Percentiles rank a stretch among this genome's conserved stretches.
Evolutionary conservation across 2,329 filamentous ascomycete genomes (phyloP).

Genomic region (Drechmeria coniospora): DNA sequence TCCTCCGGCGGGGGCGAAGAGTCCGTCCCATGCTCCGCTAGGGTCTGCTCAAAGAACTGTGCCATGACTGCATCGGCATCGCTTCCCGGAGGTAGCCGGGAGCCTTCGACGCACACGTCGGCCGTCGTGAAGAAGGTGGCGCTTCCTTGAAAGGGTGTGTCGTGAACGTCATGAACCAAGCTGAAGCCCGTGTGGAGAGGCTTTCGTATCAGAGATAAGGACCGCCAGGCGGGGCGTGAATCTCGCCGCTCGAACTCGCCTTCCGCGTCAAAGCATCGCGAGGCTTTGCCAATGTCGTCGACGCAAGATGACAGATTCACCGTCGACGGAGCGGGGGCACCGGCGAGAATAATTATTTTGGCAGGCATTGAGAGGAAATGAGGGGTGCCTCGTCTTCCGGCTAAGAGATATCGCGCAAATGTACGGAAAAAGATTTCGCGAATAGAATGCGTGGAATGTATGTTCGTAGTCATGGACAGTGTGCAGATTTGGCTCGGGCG

Average conservation of each 20-base stretch:
- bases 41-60: constrained; percentile 65
- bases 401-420: not conserved
- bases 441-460: too few species aligned
- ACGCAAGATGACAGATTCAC: constrained; percentile 15
- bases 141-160: constrained; percentile 13
- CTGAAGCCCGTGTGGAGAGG: constrained; percentile 36
- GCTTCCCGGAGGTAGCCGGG: constrained; percentile 6
- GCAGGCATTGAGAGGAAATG: constrained; percentile 5
- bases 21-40: constrained; percentile 52
- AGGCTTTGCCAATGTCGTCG: constrained; percentile 8
- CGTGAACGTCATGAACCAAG: constrained; percentile 25
- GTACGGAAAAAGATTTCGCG: too few species aligned
- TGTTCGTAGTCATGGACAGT: too few species aligned
- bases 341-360: constrained; percentile 22
- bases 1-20: constrained; percentile 42
- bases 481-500: too few species aligned
- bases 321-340: constrained; percentile 17
- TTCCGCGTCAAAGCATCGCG: constrained; percentile 14
- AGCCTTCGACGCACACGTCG: constrained; percentile 18
- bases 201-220: constrained; percentile 30
- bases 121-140: constrained; percentile 33
- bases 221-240: constrained; percentile 34
- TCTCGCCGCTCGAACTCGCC: constrained; percentile 12
- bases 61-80: constrained; percentile 29
- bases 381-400: not conserved